Conservation (phyloP, 2,329 filamentous ascomycete species). For the Scedosporium aurantiacum region DNA sequence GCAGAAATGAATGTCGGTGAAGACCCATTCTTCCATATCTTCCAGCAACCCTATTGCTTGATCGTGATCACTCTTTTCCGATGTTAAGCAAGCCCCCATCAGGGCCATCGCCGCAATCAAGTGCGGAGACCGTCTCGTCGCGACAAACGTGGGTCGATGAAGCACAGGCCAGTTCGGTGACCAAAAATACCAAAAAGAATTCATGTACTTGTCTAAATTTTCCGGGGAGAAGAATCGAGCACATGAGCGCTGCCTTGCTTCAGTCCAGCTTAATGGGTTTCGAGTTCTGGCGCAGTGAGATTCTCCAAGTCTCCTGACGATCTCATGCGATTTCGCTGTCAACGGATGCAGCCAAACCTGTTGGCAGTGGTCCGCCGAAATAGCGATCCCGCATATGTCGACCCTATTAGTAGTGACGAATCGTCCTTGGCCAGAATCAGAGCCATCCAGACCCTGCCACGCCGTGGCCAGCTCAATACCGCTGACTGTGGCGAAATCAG, state of each 20-base stretch:
- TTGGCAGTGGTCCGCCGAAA: background rate
- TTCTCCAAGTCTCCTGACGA: background rate
- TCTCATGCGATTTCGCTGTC: background rate
- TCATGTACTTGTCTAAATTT: background rate
- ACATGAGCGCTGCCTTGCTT: background rate
- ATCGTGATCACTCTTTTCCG: background rate
- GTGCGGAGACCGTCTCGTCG: background rate
- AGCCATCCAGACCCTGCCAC: background rate
- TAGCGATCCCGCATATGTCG: background rate
- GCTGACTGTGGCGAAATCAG: background rate
- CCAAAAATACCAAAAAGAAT: background rate
- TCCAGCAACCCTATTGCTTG: background rate
- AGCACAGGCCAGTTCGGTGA: background rate
- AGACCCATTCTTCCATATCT: background rate
- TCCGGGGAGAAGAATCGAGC: background rate
- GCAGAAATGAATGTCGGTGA: background rate
- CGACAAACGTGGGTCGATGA: background rate
- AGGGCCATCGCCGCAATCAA: background rate
- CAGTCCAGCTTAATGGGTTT: background rate
- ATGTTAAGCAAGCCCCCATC: background rate
- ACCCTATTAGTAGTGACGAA: background rate
- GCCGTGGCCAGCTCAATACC: background rate
- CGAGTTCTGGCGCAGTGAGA: background rate
- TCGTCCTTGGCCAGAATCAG: background rate
- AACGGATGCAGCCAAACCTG: background rate